Base-by-base conservation (phyloP, 2,329 filamentous ascomycete species). In the Verticillium albo-atrum region DNA sequence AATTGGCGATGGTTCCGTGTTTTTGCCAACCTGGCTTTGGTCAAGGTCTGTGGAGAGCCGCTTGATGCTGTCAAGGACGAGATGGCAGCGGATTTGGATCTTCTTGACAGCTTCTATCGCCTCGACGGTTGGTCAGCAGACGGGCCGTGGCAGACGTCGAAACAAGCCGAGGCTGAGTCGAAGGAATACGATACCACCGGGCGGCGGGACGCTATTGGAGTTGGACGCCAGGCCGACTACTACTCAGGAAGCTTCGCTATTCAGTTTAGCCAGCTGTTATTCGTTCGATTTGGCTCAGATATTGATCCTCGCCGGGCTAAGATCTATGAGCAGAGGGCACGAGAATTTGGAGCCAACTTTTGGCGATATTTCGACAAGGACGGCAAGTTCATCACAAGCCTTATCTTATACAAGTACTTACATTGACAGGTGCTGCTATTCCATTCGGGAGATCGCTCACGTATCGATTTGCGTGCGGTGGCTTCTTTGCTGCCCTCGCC, bases 241-340 rank as follows among this genome's bases (percentile, higher is more conserved):
- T 79, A 79, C 58, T 78, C 76, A 3, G 76, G 76, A 0, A 79
- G 77, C 59, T 79, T 79, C 63, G 76, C 77, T 0, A 78, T 79
- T 32, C 75, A 79, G 54, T 78, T 77, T 32, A 72, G 70, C 3
- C 77, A 79, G 58, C 62, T 79, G n/a, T 64, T 82, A 0, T 83
- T 79, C 60, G 69, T 73, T 0, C 75, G 74, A 7, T 77, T 79
- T 60, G 78, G 77, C 0, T 60, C 63, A 0, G 74, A 79, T 17
- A 58, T 73, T 6, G 75, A 78, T 12, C 7, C n/a, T 25, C 9
- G 7, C 17, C 66, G 76, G 25, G 71, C 69, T 6, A 68, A 67
- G 23, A 61, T 58, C 17, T 79, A 76, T 62, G 66, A 67, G 37
- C 56, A 67, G 34, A 66, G 71, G 57, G 77, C 76, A 0, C 65